These are phyloP conservation scores for Calonectria multiphialidica DNA, from an alignment of 2,329 filamentous ascomycete species.

Conservation along the genomic window DNA sequence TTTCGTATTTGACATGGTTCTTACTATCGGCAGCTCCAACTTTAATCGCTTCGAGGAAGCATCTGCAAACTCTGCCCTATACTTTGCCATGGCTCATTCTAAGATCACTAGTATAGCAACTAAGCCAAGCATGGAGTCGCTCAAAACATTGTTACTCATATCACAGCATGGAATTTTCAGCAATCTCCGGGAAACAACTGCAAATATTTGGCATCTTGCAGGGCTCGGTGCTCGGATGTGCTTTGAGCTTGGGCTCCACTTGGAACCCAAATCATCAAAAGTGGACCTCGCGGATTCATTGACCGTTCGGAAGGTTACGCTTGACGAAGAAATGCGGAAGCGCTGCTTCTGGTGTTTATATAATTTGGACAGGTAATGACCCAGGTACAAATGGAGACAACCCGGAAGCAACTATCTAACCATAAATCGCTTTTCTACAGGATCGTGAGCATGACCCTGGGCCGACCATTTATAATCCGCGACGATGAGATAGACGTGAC, in stretches of 20 bases:
- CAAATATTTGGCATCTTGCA: slow-evolving; percentile 19
- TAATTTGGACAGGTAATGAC: slow-evolving; percentile 17
- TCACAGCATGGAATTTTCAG: slow-evolving; percentile 24
- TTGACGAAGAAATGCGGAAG: slow-evolving; percentile 21
- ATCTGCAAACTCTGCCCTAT: neutral
- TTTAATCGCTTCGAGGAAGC: slow-evolving; percentile 19
- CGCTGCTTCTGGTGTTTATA: slow-evolving; percentile 24
- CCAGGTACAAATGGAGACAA: neutral
- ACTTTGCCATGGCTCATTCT: slow-evolving; percentile 20
- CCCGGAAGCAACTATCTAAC: neutral
- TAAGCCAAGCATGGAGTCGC: neutral
- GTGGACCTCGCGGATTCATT: neutral
- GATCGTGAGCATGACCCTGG: slow-evolving; percentile 20
- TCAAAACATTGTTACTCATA: slow-evolving; percentile 1
- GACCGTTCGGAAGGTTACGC: neutral
- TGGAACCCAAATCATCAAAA: neutral
- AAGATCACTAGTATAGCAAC: slow-evolving; percentile 2
- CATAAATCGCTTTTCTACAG: neutral
- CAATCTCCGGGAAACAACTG: slow-evolving; percentile 12
- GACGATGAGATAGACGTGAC: slow-evolving; percentile 20
- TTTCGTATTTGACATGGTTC: slow-evolving; percentile 25
- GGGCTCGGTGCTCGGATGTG: slow-evolving; percentile 21
- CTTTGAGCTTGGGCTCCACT: slow-evolving; percentile 17
- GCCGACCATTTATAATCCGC: slow-evolving; percentile 13
- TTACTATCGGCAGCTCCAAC: slow-evolving; percentile 18